Evolutionary conservation across 2,329 filamentous ascomycete species (phyloP), one percentile per base, ranked within the genome.

Genomic region (Curvularia sp.): DNA sequence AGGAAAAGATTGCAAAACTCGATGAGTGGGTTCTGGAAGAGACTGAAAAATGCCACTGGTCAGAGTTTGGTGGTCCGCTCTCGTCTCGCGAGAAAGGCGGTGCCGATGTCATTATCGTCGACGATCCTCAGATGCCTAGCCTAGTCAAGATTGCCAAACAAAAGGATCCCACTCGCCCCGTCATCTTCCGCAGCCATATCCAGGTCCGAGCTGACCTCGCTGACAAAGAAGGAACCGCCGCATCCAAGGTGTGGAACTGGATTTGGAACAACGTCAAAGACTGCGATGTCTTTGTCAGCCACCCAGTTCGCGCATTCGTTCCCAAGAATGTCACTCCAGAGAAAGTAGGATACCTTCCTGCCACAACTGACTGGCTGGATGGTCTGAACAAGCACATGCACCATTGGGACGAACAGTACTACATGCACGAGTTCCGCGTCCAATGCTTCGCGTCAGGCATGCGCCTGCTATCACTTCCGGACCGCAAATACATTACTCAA

Each of bases 91-190:
- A 85, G 22, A 83, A 91, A 50, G 91, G 90, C 12, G 91, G 91
- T 61, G 91, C 90, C 9, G 87, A 94, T 75, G 80, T 94, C 31
- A 84, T 95, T 59, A 83, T 94, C 60, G 86, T 94, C 52, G 91
- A 95, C 67, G 91, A 95, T 66, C 90, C 91, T 1, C 91, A 95
- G 76, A 94, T 94, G 91, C 90, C 91, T 3, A 86, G 85, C 5
- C 81, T 95, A 38, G 91, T 94, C 53, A 87, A 88, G 4, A 80
- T 94, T 33, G 89, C 92, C 70, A 94, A 93, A 78, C 79, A 85
- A 57, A 59, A 83, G 6, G 90, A 90, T 1, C 89, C 90, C 0
- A 75, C 88, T n/a, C 85, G 91, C 12, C 91, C 91, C 0, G 86
- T 95, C 22, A 85, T 94, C 41, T 95, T 91, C 78, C 86, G 91